Conservation (phyloP, 1,284 basidiomycete genomes). For the Tausonia pullulans region DNA sequence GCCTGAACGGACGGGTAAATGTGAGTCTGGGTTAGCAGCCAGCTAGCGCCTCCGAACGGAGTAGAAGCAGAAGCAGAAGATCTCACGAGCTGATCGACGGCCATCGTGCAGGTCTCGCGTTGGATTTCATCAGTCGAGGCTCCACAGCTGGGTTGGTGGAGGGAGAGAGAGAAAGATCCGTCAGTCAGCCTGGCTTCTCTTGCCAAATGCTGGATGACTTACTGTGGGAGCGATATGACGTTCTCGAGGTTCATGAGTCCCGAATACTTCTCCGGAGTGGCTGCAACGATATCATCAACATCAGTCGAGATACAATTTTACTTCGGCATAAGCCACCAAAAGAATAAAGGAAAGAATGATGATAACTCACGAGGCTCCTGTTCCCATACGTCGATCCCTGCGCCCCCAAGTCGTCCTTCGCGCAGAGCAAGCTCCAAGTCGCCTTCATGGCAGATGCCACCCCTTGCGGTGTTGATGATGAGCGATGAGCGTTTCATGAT, state of each 20-base stretch:
- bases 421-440: slow-evolving; percentile 37
- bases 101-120: slow-evolving; percentile 24
- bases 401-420: slow-evolving; percentile 36
- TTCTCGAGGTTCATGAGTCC: too few species aligned
- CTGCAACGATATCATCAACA: too few species aligned
- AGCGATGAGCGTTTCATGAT: slow-evolving; percentile 34
- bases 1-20: neutral
- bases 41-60: neutral
- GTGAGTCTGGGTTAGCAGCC: neutral
- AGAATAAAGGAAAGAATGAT: too few species aligned
- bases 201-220: too few species aligned
- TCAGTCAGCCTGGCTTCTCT: too few species aligned
- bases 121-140: slow-evolving; percentile 26
- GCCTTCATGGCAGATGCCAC: slow-evolving; percentile 36
- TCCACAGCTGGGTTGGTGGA: slow-evolving; percentile 17
- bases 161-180: neutral
- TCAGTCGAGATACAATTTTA: too few species aligned
- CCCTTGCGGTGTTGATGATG: slow-evolving; percentile 40
- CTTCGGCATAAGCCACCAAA: too few species aligned
- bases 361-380: too few species aligned
- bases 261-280: too few species aligned
- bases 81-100: slow-evolving; percentile 26
- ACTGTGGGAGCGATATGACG: too few species aligned
- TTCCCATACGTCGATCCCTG: slow-evolving; percentile 39
- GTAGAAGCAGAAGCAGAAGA: neutral